Evolutionary conservation across 768 basidiomycete genomes (phyloP), one percentile per base, ranked within the genome.

Genomic region (Cyclocybe cylindracea): DNA sequence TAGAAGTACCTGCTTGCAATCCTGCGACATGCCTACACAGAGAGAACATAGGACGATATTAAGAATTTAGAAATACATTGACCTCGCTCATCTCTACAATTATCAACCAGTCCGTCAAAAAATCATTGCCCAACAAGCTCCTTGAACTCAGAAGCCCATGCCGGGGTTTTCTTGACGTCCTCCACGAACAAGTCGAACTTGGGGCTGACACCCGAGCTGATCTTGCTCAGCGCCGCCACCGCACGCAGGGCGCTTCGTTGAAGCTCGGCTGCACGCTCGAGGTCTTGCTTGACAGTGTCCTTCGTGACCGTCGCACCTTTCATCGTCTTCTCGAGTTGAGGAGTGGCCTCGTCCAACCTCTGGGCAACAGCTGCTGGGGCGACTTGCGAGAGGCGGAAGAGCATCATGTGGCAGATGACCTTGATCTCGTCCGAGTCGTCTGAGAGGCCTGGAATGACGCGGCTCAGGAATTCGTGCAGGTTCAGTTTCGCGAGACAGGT

Each of bases 371-470:
- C 85, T 0, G 88, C 84, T 10, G 92, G 92, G 2, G 93, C 89
- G 11, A 94, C 81, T 60, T 90, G 87, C 7, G 93, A 84, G 11
- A 98, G 83, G 8, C 94, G 86, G 77, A 93, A 91, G 36, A 98
- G 80, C 76, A 96, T 89, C 84, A 99, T 91, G 69, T 96, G 92
- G 46, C 87, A 94, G 53, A 98, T 84, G 41, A 98, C 93, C 70
- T 98, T 98, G 76, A 99, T 91, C 66, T 98, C 97, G 66, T 98
- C 94, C 4, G 91, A 91, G 48, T 89, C 87, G 66, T 99, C 97
- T 2, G 79, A 75, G 10, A 98, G 82, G 1, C 93, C 95, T 1
- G 83, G 81, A 44, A 96, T 78, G 41, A 98, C 87, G 41, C 86
- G 82, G 18, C 77, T 79, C 18, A 98, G 78, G 76, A 96, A 94